A percentile compares a stretch with the other conserved stretches of the same genome.
These are phyloP conservation scores for Mycena olivaceomarginata DNA, from an alignment of 768 basidiomycete species.

Conservation along the genomic window DNA sequence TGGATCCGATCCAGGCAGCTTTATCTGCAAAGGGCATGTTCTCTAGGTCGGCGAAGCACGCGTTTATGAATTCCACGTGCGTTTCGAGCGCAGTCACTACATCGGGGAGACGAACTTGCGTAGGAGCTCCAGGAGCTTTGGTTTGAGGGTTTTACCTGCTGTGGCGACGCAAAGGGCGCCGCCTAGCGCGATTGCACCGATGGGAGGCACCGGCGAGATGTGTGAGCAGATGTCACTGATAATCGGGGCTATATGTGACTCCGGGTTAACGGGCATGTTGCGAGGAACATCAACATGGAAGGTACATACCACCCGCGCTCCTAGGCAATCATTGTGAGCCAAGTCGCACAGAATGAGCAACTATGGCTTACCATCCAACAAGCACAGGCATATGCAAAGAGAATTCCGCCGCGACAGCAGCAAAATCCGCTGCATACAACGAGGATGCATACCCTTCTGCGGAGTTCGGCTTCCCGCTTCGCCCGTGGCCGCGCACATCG, in stretches of 20 bases:
- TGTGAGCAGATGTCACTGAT: conserved; percentile 40
- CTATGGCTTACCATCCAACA: conserved; percentile 37
- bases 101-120: conserved; percentile 27
- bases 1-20: conserved; percentile 36
- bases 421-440: conserved; percentile 43
- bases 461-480: conserved; percentile 35
- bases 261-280: background rate
- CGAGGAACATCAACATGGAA: background rate
- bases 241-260: conserved; percentile 12
- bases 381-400: conserved; percentile 36
- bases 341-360: background rate
- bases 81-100: conserved; percentile 22
- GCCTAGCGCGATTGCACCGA: conserved; percentile 34
- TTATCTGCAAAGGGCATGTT: conserved; percentile 27
- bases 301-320: conserved; percentile 37
- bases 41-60: conserved; percentile 20
- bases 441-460: conserved; percentile 34
- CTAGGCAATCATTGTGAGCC: conserved; percentile 10
- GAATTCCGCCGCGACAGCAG: conserved; percentile 36
- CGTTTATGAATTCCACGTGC: conserved; percentile 33
- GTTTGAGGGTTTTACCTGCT: conserved; percentile 26
- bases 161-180: conserved; percentile 32
- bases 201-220: conserved; percentile 37
- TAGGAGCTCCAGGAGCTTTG: conserved; percentile 13
- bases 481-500: conserved; percentile 43